These are phyloP conservation scores for Ligustrum vulgare DNA, from an alignment of 257 asterid genomes.

Conservation along the genomic window DNA sequence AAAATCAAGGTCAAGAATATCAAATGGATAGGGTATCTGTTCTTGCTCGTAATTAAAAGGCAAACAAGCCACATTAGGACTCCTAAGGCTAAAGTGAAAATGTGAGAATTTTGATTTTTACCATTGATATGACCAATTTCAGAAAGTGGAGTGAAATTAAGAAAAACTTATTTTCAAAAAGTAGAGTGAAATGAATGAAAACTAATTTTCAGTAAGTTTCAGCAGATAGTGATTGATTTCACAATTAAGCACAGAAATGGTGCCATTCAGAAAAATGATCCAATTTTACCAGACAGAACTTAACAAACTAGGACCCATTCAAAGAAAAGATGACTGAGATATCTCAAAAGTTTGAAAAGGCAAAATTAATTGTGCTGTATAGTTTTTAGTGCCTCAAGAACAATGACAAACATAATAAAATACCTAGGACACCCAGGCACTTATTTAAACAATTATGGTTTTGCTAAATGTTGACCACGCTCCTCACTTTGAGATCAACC, in stretches of 20 bases:
- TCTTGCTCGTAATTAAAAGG: neutral
- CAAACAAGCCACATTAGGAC: neutral
- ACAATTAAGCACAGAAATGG: neutral
- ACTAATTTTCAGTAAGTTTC: neutral
- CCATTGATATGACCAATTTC: neutral
- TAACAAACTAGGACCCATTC: neutral
- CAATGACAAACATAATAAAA: neutral
- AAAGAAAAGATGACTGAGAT: neutral
- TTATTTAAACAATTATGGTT: neutral
- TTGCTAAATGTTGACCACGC: conserved; percentile 6
- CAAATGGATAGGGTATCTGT: neutral
- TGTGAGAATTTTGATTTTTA: neutral
- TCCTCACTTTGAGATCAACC: neutral
- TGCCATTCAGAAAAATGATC: neutral
- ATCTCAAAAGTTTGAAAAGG: conserved; percentile 6
- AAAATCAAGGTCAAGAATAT: neutral
- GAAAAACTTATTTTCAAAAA: neutral
- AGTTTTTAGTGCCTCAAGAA: conserved; percentile 3
- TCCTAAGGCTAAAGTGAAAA: neutral
- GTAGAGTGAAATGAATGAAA: neutral
- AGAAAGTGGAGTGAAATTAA: neutral
- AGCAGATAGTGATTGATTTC: neutral
- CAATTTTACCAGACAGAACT: neutral
- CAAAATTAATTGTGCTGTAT: conserved; percentile 9
- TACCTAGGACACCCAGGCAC: neutral